Evolutionary conservation across 768 basidiomycete species (phyloP).

Genomic region (Russula vinacea): DNA sequence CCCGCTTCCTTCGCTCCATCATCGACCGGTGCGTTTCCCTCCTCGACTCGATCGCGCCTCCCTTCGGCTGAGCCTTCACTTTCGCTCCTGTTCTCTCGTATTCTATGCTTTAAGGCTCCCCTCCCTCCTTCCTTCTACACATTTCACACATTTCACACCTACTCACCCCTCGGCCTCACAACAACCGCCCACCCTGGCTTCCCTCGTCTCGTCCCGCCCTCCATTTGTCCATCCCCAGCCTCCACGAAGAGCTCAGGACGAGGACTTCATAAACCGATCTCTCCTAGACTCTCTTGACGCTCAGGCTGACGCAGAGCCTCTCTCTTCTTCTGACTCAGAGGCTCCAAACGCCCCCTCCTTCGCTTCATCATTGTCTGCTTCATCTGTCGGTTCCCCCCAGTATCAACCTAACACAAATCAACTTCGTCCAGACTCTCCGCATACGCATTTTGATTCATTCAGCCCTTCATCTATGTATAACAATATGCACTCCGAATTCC

Average conservation of each 20-base stretch:
- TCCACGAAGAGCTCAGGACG: constrained; percentile 45
- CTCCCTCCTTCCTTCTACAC: background rate
- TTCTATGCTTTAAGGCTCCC: constrained; percentile 28
- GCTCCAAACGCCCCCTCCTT: constrained; percentile 42
- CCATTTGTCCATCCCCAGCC: constrained; percentile 34
- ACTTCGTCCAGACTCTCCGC: constrained; percentile 53
- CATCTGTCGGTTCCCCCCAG: constrained; percentile 47
- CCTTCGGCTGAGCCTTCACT: constrained; percentile 40
- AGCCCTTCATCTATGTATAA: constrained; percentile 37
- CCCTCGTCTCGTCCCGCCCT: constrained; percentile 36
- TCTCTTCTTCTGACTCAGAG: constrained; percentile 52
- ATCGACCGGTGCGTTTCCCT: constrained; percentile 30
- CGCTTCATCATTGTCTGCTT: constrained; percentile 50
- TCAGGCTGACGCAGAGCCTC: constrained; percentile 76
- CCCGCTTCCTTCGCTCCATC: constrained; percentile 34
- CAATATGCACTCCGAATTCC: constrained; percentile 29
- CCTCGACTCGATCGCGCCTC: constrained; percentile 31
- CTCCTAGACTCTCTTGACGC: constrained; percentile 80
- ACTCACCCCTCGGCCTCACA: constrained; percentile 29
- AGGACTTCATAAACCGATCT: constrained; percentile 85
- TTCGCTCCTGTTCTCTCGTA: constrained; percentile 36
- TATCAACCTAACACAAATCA: constrained; percentile 53
- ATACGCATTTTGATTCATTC: constrained; percentile 41
- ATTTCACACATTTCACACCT: constrained; percentile 30
- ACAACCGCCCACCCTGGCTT: constrained; percentile 37